These are phyloP conservation scores for Trichoderma sp. DNA, from an alignment of 2,329 filamentous ascomycete species.

Conservation along the genomic window DNA sequence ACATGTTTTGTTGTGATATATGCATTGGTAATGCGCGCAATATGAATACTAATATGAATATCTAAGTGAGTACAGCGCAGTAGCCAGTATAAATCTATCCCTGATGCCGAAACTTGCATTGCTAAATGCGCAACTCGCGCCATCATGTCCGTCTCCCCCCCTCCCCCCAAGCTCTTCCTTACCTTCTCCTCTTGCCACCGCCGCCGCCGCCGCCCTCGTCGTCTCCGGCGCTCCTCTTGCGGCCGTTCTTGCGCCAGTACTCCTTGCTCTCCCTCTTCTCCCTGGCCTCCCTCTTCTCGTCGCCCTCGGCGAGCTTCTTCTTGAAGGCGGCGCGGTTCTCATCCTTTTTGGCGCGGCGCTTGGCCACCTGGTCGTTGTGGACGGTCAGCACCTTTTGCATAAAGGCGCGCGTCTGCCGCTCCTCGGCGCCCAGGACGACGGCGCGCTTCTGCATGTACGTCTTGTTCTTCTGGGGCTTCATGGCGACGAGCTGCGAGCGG, in stretches of 20 bases:
- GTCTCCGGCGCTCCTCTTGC: conserved; percentile 52
- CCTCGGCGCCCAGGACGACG: conserved; percentile 79
- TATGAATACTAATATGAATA: background rate
- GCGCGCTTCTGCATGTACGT: conserved; percentile 96
- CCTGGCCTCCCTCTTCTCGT: conserved; percentile 79
- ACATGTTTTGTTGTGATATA: background rate
- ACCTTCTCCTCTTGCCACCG: conserved; percentile 37
- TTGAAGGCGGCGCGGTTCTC: conserved; percentile 76
- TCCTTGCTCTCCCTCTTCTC: conserved; percentile 92
- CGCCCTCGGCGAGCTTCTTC: conserved; percentile 75
- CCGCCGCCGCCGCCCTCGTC: conserved; percentile 35
- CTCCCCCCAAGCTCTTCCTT: conserved; percentile 5
- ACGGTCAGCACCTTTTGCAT: conserved; percentile 92
- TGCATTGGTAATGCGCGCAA: background rate
- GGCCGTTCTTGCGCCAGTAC: conserved; percentile 88
- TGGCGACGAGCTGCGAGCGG: conserved; percentile 83
- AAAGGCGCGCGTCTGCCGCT: conserved; percentile 81
- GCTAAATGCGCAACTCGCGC: background rate
- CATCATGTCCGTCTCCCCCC: background rate
- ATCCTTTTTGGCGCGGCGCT: conserved; percentile 81
- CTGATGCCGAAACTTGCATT: background rate
- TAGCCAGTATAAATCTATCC: background rate
- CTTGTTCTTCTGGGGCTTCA: conserved; percentile 72
- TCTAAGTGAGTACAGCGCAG: background rate
- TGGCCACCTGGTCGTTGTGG: conserved; percentile 84